phyloP scores from a whole-genome alignment of 352 stramenopile genomes.

The Pythium monospermum region DNA sequence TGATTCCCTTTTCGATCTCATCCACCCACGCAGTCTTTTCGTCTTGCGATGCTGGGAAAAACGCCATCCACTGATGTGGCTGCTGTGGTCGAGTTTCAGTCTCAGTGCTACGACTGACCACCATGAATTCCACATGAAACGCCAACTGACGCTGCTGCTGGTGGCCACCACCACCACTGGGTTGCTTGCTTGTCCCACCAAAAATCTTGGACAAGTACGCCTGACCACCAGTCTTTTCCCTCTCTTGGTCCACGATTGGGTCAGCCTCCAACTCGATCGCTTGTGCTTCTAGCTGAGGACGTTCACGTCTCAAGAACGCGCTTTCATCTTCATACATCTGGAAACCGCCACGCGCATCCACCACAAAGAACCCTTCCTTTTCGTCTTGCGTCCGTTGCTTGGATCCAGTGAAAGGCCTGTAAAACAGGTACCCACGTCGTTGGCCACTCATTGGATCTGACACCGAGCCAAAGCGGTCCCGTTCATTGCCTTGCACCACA shows the following conservation, averaged over 20 bases:
- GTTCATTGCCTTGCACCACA: background rate
- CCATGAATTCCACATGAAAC: conserved; percentile 2
- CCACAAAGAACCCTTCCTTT: conserved; percentile 28
- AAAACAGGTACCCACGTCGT: conserved; percentile 18
- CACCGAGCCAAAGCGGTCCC: conserved; percentile 3
- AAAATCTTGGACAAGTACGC: conserved; percentile 11
- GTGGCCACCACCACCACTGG: too few species aligned
- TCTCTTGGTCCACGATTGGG: background rate
- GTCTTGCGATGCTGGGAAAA: conserved; percentile 33
- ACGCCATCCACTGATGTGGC: conserved; percentile 16
- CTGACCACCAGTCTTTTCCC: background rate
- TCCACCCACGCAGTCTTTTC: conserved; percentile 40
- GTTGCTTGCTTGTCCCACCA: background rate
- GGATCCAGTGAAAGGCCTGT: background rate
- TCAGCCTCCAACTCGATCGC: conserved; percentile 26
- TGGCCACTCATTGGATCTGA: conserved; percentile 18
- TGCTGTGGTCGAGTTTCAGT: background rate
- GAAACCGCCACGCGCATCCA: conserved; percentile 28
- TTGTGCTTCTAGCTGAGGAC: conserved; percentile 22
- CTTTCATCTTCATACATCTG: conserved; percentile 42
- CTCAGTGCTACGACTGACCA: background rate
- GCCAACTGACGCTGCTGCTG: background rate
- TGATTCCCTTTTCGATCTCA: conserved; percentile 32
- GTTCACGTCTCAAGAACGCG: conserved; percentile 27
- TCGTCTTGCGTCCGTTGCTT: background rate